Evolutionary conservation across 306 rosid genomes (phyloP).

Genomic region (Mimosa pudica): DNA sequence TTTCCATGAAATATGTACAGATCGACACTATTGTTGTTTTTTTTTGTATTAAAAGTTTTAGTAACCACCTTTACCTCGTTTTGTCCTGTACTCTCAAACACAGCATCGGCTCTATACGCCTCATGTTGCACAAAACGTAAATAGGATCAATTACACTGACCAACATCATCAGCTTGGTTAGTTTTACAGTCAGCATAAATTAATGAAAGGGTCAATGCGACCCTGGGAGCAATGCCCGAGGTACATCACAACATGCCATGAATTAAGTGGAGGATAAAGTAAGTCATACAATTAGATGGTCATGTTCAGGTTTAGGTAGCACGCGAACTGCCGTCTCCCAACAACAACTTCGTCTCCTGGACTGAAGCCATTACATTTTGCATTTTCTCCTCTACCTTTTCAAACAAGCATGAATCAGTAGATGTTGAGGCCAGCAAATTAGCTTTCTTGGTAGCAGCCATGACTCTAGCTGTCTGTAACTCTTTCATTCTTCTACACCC

Average conservation of each 20-base stretch:
- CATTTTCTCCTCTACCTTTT: slow-evolving; percentile 61
- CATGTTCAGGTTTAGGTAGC: slow-evolving; percentile 31
- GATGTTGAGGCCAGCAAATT: slow-evolving; percentile 45
- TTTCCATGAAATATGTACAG: no score
- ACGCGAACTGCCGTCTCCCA: slow-evolving; percentile 49
- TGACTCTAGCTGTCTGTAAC: slow-evolving; percentile 45
- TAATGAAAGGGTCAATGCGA: background rate
- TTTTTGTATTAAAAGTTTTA: no score
- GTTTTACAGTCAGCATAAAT: background rate
- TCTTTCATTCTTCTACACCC: slow-evolving; percentile 50
- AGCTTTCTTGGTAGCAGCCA: slow-evolving; percentile 47
- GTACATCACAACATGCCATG: background rate
- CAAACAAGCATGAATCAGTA: slow-evolving; percentile 44
- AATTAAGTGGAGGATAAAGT: slow-evolving; percentile 13
- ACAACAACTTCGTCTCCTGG: slow-evolving; percentile 61
- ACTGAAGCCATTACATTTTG: slow-evolving; percentile 50
- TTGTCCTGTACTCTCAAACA: background rate
- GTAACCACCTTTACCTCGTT: background rate
- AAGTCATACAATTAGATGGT: slow-evolving; percentile 23
- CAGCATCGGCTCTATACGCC: background rate
- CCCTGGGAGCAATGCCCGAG: background rate
- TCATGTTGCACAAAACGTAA: background rate
- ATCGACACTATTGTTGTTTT: no score
- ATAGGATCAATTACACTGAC: background rate
- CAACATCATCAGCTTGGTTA: background rate